Evolutionary conservation across 2,329 filamentous ascomycete species (phyloP), one percentile per base, ranked within the genome.

Genomic region (Botrytis byssoidea): DNA sequence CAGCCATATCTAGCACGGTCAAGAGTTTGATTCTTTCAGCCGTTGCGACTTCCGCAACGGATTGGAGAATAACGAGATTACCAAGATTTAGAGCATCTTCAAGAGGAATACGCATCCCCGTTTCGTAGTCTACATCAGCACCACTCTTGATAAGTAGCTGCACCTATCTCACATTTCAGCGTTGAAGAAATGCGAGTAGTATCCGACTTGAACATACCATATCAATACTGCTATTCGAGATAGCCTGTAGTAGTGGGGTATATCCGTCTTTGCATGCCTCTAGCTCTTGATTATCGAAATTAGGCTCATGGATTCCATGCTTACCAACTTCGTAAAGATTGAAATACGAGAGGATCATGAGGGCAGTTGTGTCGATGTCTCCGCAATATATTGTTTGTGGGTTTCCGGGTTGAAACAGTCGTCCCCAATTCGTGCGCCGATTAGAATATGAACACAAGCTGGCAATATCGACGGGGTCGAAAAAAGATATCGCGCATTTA

Each of bases 251-350:
- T 35, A 66, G 29, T 32, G 63, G 18, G 20, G 61, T 64, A 20
- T 20, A 44, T 4, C 2, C 1, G 16, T 5, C 63, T 10, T 35
- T 22, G 63, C 18, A 46, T 32, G 18, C 4, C 4, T 46, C 63
- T 29, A 65, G 44, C 8, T 65, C 42, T 22, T 48, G 8, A 14
- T 66, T 66, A 3, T 32, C 7, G 29, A 66, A 66, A 66, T 35
- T 3, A 16, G 29, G 12, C 25, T 5, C 20, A 22, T 29, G 35
- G 46, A 35, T 25, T 7, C 25, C 32, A 35, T 66, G 20, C 14
- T 48, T 48, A 35, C n/a, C 63, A 10, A 42, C 42, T 35, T 46
- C 63, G 29, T 46, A 66, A 25, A 66, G 63, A 66, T 66, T 9
- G 29, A 35, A 25, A 20, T 32, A 32, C n/a, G 63, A 44, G 29